phyloP scores from a whole-genome alignment of 163 green algal species.

The Smithsoniella earleae region DNA sequence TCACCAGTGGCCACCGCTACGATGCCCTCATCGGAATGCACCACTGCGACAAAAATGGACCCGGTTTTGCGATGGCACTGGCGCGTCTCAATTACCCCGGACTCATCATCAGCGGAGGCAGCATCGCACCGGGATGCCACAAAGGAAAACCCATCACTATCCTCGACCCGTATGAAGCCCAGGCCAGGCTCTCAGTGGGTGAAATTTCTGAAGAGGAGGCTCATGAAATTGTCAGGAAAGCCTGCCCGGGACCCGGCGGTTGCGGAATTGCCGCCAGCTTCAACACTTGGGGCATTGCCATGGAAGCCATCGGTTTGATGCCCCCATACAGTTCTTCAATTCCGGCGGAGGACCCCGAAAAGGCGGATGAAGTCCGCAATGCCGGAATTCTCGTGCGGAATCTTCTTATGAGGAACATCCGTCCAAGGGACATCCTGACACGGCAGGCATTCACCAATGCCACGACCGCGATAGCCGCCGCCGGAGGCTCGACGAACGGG shows the following conservation, averaged over 20 bases:
- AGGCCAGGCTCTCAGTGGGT: conserved; percentile 40
- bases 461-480: conserved; percentile 45
- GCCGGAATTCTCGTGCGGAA: conserved; percentile 42
- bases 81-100: conserved; percentile 46
- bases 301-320: conserved; percentile 54
- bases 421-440: conserved; percentile 58
- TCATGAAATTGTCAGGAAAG: conserved; percentile 45
- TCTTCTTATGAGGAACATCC: conserved; percentile 46
- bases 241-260: conserved; percentile 48
- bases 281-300: conserved; percentile 55
- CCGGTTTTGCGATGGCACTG: conserved; percentile 51
- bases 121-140: conserved; percentile 40
- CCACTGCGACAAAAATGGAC: conserved; percentile 52
- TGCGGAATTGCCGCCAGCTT: conserved; percentile 58
- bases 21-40: conserved; percentile 47
- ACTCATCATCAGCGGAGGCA: conserved; percentile 56
- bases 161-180: conserved; percentile 48
- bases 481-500: conserved; percentile 54
- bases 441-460: conserved; percentile 50
- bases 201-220: conserved; percentile 44
- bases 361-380: conserved; percentile 49
- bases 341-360: conserved; percentile 52
- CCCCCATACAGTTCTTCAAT: conserved; percentile 54
- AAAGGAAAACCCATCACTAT: conserved; percentile 42
- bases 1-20: conserved; percentile 49